Conservation (phyloP, 345 rosid genomes). For the Acer campestre region DNA sequence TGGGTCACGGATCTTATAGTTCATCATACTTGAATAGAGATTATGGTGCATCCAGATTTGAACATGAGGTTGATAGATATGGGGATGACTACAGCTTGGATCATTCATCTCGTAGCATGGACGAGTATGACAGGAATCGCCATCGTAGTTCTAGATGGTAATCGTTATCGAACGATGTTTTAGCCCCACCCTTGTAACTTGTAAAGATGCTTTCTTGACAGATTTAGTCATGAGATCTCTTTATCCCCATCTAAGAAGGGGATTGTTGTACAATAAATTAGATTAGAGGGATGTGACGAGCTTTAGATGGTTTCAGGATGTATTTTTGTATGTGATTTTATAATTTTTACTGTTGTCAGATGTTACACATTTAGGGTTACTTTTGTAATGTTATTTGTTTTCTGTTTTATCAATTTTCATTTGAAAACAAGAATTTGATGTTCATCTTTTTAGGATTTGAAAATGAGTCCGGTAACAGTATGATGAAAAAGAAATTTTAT, state of each 20-base stretch:
- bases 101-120: constrained; percentile 21
- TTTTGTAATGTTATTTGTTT: too few species aligned
- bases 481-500: too few species aligned
- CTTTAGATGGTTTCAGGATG: background rate
- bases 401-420: too few species aligned
- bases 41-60: constrained; percentile 37
- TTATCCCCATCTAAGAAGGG: background rate
- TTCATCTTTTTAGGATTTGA: too few species aligned
- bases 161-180: background rate
- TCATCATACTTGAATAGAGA: constrained; percentile 11
- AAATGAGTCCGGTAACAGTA: too few species aligned
- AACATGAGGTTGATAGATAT: constrained; percentile 23
- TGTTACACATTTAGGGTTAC: background rate
- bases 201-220: constrained; percentile 8
- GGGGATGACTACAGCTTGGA: constrained; percentile 19
- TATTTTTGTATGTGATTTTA: background rate
- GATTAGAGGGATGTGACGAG: background rate
- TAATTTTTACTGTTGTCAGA: background rate
- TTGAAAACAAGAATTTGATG: too few species aligned
- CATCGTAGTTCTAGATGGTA: constrained; percentile 33
- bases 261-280: background rate
- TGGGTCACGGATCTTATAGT: constrained; percentile 23
- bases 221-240: background rate
- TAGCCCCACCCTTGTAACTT: constrained; percentile 2
- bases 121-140: constrained; percentile 28